Base-by-base conservation (phyloP, 352 stramenopile genomes). In the Phytophthora sojae region DNA sequence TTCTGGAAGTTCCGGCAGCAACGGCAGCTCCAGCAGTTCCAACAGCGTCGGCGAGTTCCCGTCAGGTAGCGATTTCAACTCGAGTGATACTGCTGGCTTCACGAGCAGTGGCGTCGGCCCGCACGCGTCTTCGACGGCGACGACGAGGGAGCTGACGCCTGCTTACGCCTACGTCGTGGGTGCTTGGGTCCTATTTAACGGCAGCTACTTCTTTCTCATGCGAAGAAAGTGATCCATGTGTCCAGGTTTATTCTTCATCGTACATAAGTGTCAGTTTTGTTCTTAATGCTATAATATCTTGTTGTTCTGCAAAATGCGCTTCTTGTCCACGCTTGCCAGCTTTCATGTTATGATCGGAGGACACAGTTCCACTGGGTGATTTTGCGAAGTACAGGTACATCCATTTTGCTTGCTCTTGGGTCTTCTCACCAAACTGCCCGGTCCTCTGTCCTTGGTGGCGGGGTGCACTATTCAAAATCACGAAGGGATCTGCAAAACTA, bases 131-230 rank as follows among this genome's bases (percentile, higher is more conserved):
- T 73, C 71, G 5, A 84, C 77, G 14, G 42, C 60, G 17, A 76
- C 77, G 11, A 79, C 77, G 26, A 72, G 63, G 4, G 67, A 81
- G 66, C 67, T 84, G 19, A 75, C 70, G 1, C 74, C 67, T 35
- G 75, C 77, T 2, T 84, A 84, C 52, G 66, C 71, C 25, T 84
- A 78, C 58, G 67, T 84, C 19, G 52, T 78, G 44, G 69, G 75
- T 37, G 64, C 69, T 2, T 77, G 75, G 73, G 67, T 79, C 50
- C 57, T 84, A 80, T 84, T 84, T 84, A 84, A 84, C 64, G 64
- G 73, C 67, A 80, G 73, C 70, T 84, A 80, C 64, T 78, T 81
- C 32, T 77, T 84, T 65, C 67, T 84, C 29, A 84, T 84, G 77
- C 63, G 77, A 37, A 81, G 62, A 76, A 84, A 78, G 67, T 81